Evolutionary conservation across 2,329 filamentous ascomycete species (phyloP), one percentile per base, ranked within the genome.

Genomic region (Colletotrichum plurivorum): DNA sequence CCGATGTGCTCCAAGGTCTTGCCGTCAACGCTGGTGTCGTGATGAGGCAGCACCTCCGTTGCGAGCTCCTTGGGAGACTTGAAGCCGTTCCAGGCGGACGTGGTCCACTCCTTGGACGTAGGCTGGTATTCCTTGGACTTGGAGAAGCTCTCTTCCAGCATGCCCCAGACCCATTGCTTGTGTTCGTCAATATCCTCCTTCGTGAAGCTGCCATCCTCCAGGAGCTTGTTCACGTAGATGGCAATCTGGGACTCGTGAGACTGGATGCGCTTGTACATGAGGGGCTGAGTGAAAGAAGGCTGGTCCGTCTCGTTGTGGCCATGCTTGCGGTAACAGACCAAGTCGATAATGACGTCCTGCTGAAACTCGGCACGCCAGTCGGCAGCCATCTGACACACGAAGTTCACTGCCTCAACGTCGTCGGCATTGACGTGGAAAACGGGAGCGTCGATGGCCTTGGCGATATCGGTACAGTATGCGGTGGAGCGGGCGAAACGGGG

Each of bases 231-330:
- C 74, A 96, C 89, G 80, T 99, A 99, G 77, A 94, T 93, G 78
- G 97, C 92, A 69, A 99, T 91, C 79, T 96, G 93, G 53, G 92
- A 90, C 73, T 92, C 88, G 81, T 98, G 94, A 69, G 92, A 88
- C 74, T 91, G 89, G 79, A 99, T 98, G 77, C 93, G 93, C 91
- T 98, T 98, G 90, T 99, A 99, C 96, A 99, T 99, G 75, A 98
- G 85, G 48, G 96, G 96, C 81, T 99, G 96, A n/a, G 96, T 99
- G 87, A 99, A 99, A 48, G 95, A 97, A 55, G 96, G 96, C 87
- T 99, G 96, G 80, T 99, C 96, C 12, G 96, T 99, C 87, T 99
- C 96, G 85, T 99, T 99, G 90, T 99, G 96, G 71, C 96, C 96
- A 81, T 98, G 91, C 86, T 98, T 99, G 78, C 96, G 93, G 88